phyloP scores from a whole-genome alignment of 768 basidiomycete genomes.

The Galerina marginata region DNA sequence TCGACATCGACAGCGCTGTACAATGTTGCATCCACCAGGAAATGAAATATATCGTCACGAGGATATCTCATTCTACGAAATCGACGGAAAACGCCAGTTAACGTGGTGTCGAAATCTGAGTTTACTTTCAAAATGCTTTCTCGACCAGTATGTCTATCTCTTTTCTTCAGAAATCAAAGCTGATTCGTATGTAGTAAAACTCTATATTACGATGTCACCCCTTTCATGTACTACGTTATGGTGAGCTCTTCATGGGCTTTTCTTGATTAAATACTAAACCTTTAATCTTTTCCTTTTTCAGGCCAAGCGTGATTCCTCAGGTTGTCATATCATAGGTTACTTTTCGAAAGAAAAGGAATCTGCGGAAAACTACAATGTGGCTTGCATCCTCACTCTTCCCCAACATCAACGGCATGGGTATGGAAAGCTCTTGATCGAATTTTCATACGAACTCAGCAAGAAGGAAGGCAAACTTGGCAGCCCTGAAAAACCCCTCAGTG shows the following conservation, averaged over 20 bases:
- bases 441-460: slow-evolving; percentile 97
- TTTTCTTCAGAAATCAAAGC: slow-evolving; percentile 14
- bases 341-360: slow-evolving; percentile 99
- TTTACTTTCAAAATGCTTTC: slow-evolving; percentile 95
- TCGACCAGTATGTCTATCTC: slow-evolving; percentile 82
- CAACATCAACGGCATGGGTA: slow-evolving; percentile 97
- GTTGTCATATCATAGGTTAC: slow-evolving; percentile 96
- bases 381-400: slow-evolving; percentile 97
- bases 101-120: slow-evolving; percentile 98
- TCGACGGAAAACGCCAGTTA: slow-evolving; percentile 94
- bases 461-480: slow-evolving; percentile 94
- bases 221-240: slow-evolving; percentile 99
- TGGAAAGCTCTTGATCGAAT: slow-evolving; percentile 95
- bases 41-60: slow-evolving; percentile 99
- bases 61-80: slow-evolving; percentile 97
- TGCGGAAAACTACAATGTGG: slow-evolving; percentile 97
- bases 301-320: slow-evolving; percentile 85
- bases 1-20: slow-evolving; percentile 92
- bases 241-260: slow-evolving; percentile 45
- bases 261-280: slow-evolving; percentile 11
- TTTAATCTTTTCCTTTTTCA: slow-evolving; percentile 31
- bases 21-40: slow-evolving; percentile 91
- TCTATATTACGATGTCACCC: slow-evolving; percentile 98
- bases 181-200: slow-evolving; percentile 74
- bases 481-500: slow-evolving; percentile 96